Base-by-base conservation (phyloP, 768 basidiomycete species). In the Pleurotus cornucopiae region DNA sequence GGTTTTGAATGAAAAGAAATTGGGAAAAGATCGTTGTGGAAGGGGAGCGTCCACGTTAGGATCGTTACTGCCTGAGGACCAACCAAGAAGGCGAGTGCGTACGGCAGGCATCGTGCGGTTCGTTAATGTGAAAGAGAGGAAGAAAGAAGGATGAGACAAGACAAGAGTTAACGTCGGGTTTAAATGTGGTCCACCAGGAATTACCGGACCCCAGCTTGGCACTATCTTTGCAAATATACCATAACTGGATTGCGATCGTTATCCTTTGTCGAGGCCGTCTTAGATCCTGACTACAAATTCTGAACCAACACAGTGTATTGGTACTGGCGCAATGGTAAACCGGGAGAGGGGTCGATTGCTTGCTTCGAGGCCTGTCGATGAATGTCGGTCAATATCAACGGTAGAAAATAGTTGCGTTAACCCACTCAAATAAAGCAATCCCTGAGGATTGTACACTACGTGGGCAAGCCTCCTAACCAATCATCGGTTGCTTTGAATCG, bases 21-120 rank as follows among this genome's bases (percentile, higher is more conserved):
- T 21, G 20, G 38, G 26, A 23, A 53, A 53, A 38, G 51, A 38
- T 53, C 51, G 51, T 53, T 53, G 51, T 53, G 51, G 20, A 53
- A 39, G 37, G 5, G 39, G 12, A 11, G 41, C 51, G 37, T 53
- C 51, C 51, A 53, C 51, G 51, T 53, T 41, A 25, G 39, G 21
- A n/a, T 53, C 51, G 51, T 53, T 53, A 53, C 37, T 20, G 51
- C 51, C 41, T 18, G 51, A 41, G 14, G 51, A 16, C 54, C 54
- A 55, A 40, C 54, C 54, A 20, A 55, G 13, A 38, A 55, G 54
- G 43, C 54, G 54, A 26, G 54, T 55, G 18, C 54, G 44, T 34
- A 55, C 54, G 37, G 46, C 54, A 21, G 54, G 54, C 54, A 55
- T 55, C 45, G 43, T 55, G 13, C 34, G 39, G 37, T 39, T 21